Base-by-base conservation (phyloP, 805 yeast species). In the Blastobotrys attinorum region DNA sequence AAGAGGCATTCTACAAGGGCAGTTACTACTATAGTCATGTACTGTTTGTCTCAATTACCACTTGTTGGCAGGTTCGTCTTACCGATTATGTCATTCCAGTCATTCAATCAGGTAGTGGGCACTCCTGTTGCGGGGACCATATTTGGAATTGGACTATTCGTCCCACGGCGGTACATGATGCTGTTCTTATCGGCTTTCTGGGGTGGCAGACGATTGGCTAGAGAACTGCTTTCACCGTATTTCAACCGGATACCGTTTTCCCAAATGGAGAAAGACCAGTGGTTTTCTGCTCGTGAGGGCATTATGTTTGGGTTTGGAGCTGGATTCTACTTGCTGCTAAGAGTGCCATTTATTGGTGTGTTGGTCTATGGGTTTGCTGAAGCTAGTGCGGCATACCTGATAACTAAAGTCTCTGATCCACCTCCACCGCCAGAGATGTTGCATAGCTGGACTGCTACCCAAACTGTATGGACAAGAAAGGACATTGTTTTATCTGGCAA, bases 231-330 rank as follows among this genome's bases (percentile, higher is more conserved):
- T 31, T 53, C 57, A 4, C 81, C 81, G 3, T 77, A 74, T 55
- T 73, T 77, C 55, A 52, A 63, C 7, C 60, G 72, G 10, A 60
- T 76, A 17, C 72, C 74, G 10, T 70, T 75, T 44, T 47, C 57
- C 6, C 55, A 54, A 3, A 49, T 59, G n/a, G 74, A 73, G 42
- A 63, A 65, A 34, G 59, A 65, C 15, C 67, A 63, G 42, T 77
- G 83, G 83, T 59, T 67, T 38, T 63, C 63, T 10, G 67, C 76
- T 11, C 64, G 83, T 32, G 76, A 73, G 43, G 82, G 81, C 0
- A 66, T 73, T 23, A 58, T 79, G 40, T 71, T 72, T 48, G 82
- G 81, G 4, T 76, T 76, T 49, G 76, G 81, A 2, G 54, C 73
- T 6, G 67, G 67, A 38, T 72, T 68, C 56, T 76, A 64, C 49